Base-by-base conservation (phyloP, 306 rosid genomes). In the Lathyrus aphaca region DNA sequence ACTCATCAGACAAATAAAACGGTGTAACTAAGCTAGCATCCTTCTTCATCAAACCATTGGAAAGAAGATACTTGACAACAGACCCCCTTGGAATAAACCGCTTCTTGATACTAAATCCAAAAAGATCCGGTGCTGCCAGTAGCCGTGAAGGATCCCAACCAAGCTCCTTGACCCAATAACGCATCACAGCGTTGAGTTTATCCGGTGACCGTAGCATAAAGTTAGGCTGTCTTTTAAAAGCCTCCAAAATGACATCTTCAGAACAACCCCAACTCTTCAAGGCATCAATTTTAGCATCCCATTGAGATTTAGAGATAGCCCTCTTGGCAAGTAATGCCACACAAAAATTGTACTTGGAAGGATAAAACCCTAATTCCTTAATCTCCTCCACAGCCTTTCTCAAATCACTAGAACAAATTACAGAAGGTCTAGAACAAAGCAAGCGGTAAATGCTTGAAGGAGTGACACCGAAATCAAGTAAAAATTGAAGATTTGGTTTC, bases 221-320 rank as follows among this genome's bases (percentile, higher is more conserved):
- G 6, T 7, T 12, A 0, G 96, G 95, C 6, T 18, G 19, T 72
- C 2, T 82, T 54, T 23, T 16, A 58, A 85, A 85, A 1, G 84
- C 83, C 29, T 39, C 4, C 6, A 29, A 48, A 79, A 64, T 30
- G 3, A 18, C 8, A 8, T 85, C 85, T 35, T 87, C 84, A 21
- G 83, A 64, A 78, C 64, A 90, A 13, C 96, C 96, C 91, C 89
- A 87, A 10, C 59, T 70, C 74, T 71, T 84, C 13, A 58, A 86
- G 48, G 56, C 39, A n/a, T 80, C 71, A 7, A 83, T 61, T 69
- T 86, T 90, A 1, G 68, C 78, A 15, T 86, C 69, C 88, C 87
- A 86, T 0, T n/a, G 25, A 8, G 83, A 39, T 68, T 74, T 66
- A 0, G 40, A 10, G 51, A 79, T 7, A 8, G 40, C 10, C 23